Evolutionary conservation across 352 stramenopile genomes (phyloP), one percentile per base, ranked within the genome.

Genomic region (Phytophthora podocarpi): DNA sequence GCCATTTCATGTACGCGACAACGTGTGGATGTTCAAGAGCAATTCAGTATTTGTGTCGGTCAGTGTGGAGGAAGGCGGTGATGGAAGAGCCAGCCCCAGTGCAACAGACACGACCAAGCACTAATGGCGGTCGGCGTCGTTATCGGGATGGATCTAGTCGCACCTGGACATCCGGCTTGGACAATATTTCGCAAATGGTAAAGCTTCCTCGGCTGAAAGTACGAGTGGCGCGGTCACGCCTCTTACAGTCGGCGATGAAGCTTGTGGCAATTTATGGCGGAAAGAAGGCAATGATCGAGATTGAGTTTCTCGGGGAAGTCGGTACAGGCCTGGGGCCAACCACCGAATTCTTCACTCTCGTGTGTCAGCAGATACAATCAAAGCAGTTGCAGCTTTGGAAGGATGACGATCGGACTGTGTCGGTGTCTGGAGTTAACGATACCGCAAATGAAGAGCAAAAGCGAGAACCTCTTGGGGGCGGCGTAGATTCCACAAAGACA

Each of bases 291-390:
- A 74, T 91, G 32, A 83, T 93, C 36, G 84, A 93, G 64, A 88
- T 91, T 36, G 84, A 93, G 51, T 93, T 91, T 41, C 59, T 93
- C 0, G 84, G 81, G 12, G 84, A 93, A 78, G 84, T 93, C 2
- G 84, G 84, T 8, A 93, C 81, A 0, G 84, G 84, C 10, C 24
- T 91, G 12, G 84, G 84, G 7, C 84, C 84, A 2, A 93, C 84
- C 12, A 93, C 84, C 1, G 84, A 93, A 41, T 93, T 93, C 47
- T 93, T 85, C 41, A 90, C 81, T 21, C 72, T 93, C 1, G 76
- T 91, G 9, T 89, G 79, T 15, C 73, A 89, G n/a, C 76, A 90
- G 31, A 76, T 93, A 2, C 84, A 93, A 40, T 70, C 78, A 0
- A 72, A 80, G 37, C 59, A 74, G n/a, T 41, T 93, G 24, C 67